Base-by-base conservation (phyloP, 192 early-diverging fungal species). In the Oehlia diaphana region DNA sequence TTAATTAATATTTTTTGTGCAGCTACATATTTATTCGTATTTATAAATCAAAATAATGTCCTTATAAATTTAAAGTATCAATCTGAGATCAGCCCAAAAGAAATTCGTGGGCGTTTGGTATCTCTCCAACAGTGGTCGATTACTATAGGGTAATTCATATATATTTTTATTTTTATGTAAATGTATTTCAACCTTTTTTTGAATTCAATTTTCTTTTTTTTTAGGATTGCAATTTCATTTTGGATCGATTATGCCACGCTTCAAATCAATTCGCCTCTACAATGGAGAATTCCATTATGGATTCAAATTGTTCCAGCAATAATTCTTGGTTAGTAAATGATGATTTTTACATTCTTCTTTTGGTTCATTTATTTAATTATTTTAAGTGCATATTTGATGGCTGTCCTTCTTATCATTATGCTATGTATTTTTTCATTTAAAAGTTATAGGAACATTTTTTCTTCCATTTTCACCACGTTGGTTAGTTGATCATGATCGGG, bases 71-170 rank as follows among this genome's bases (percentile, higher is more conserved):
- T 19, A 47, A 39, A 70, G 68, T 93, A 90, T 78, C 92, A 93
- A 82, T 92, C 95, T 23, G 96, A 97, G 70, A 91, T 95, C 35
- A 91, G 95, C 23, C 94, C 94, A 26, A 85, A 93, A 67, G 83
- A 89, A 28, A 94, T 96, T 82, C 94, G 96, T 82, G 96, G 96
- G 39, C 92, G 94, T 49, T 88, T 97, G 28, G 92, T 95, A 31
- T 91, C 93, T 33, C 86, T 97, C 63, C 93, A 97, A 80, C 97
- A 98, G 83, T 93, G 94, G 89, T 92, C 95, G 78, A 97, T 98
- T 84, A 98, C 97, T 63, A 94, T 94, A 90, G 97, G 95, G 68
- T 70, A 70, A 65, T 47, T 44, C 31, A 31, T 9, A 8, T 44
- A 44, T 44, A 12, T 66, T 26, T 33, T 66, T 33, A 5, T 33